Evolutionary conservation across 805 yeast genomes (phyloP), one percentile per base, ranked within the genome.

Genomic region (Ogataea trehaloabstinens): DNA sequence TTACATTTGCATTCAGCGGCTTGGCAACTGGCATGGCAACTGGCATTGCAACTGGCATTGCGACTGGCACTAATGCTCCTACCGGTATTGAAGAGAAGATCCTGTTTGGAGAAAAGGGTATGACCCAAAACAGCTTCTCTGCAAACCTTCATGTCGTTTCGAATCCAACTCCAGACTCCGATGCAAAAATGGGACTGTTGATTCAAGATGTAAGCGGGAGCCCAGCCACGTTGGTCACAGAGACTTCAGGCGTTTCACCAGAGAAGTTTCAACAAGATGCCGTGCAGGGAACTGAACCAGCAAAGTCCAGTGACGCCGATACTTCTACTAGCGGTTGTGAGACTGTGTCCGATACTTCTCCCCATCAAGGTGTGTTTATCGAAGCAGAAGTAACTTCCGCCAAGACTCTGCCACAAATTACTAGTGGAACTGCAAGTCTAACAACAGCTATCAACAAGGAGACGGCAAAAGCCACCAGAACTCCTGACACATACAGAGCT

Each of bases 131-230:
- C 25, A 24, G 37, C n/a, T 37, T 35, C 12, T 30, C 44, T 8
- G 44, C 47, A 7, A 45, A 45, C 29, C 22, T 48, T 28, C 49
- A 48, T 22, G 20, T 46, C 4, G 39, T 47, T 15, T 44, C 49
- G 5, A 38, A 44, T 22, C 35, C 47, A 19, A 38, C 43, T 13
- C 44, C 38, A 2, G 44, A 34, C 16, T 32, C 41, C 12, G 41
- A 25, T 2, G 29, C 31, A 11, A 37, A 38, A 24, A 38, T 12
- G 5, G 21, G 21, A 10, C 12, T 22, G 11, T 12, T 22, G 25
- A n/a, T n/a, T n/a, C n/a, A n/a, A n/a, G 25, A 12, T 22, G 12
- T 16, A 8, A 10, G 13, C 18, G 15, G 13, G 15, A n/a, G 18
- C 13, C 13, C 31, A 7, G 6, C 7, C 15, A 12, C 35, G 6